Base-by-base conservation (phyloP, 441 rosid species). In the Populus trichocarpa region DNA sequence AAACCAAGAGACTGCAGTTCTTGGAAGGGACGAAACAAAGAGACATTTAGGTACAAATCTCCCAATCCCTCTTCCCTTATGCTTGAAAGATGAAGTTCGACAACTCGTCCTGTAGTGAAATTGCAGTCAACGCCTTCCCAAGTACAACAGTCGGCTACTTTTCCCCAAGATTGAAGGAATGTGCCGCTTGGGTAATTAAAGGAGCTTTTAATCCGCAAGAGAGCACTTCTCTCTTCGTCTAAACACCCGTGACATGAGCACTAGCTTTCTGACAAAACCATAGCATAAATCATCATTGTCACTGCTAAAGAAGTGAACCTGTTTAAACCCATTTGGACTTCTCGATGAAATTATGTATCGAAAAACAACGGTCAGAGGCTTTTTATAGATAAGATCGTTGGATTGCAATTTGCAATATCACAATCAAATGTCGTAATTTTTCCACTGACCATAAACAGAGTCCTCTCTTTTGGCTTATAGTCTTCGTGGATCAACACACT, bases 1-100 rank as follows among this genome's bases (percentile, higher is more conserved):
- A 83, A 33, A 69, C 4, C 0, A 65, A 81, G 84, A 28, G 0
- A 4, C 10, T 40, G 28, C 11, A 81, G 16, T 61, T 79, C 63
- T 57, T 20, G 3, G n/a, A 83, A 83, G n/a, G 79, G 74, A 69
- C 68, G 75, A 69, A 76, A 75, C 46, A 73, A 40, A 69, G 83
- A 72, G 13, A 57, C 28, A 64, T 69, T 78, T 3, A 75, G 73
- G 25, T 73, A 68, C 73, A 74, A 25, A 4, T 67, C 70, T 22
- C 26, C n/a, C 5, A 4, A 57, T 2, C 13, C 42, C 22, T 1
- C 33, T 7, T 12, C 12, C 65, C 28, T n/a, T 4, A 14, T 6
- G 0, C 0, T 0, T 6, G 1, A 2, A 35, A 69, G 57, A 57
- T 3, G 0, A 10, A 76, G 46, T 4, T 2, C 2, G 13, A 38